Evolutionary conservation across 2,329 filamentous ascomycete genomes (phyloP), one percentile per base, ranked within the genome.

Genomic region (Zymoseptoria ardabiliae): DNA sequence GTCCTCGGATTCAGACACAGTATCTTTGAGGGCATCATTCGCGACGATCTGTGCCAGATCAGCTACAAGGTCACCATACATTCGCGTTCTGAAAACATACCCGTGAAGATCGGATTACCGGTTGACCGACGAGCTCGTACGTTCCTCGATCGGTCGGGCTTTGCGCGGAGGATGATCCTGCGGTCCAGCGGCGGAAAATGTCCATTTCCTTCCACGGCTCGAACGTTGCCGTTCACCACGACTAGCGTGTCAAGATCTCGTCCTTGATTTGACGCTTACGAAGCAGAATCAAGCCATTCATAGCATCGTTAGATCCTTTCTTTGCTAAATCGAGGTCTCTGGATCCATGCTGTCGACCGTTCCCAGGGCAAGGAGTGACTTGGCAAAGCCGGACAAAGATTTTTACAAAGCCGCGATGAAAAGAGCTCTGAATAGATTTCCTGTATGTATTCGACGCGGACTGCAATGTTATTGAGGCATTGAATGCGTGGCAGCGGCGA

Each of bases 71-170:
- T 28, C 25, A 28, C 25, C 25, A 28, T 28, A 28, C 8, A 28
- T 28, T 28, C 25, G 25, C 25, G 25, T 30, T n/a, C 35, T 23
- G 3, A 50, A 22, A 49, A 48, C 19, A 50, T 50, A 28, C 19
- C 25, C 51, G 35, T 17, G 52, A 56, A 35, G 19, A 45, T 45
- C 35, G 13, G 7, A 7, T n/a, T 4, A 45, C 35, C 6, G 35
- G 35, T n/a, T 45, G 35, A 2, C 60, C 56, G 19, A 65, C 61
- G 1, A 65, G 54, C 41, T 65, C 59, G 45, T 65, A 65, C 25
- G 60, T 59, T 53, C 63, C 61, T 10, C 61, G 63, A 35, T 58
- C 54, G 9, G 50, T 22, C 7, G 60, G 28, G 6, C 21, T 20
- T 23, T 56, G 51, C 25, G 50, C 53, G 35, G 35, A 17, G 13